These are phyloP conservation scores for Pholiota molesta DNA, from an alignment of 768 basidiomycete genomes.

Conservation along the genomic window DNA sequence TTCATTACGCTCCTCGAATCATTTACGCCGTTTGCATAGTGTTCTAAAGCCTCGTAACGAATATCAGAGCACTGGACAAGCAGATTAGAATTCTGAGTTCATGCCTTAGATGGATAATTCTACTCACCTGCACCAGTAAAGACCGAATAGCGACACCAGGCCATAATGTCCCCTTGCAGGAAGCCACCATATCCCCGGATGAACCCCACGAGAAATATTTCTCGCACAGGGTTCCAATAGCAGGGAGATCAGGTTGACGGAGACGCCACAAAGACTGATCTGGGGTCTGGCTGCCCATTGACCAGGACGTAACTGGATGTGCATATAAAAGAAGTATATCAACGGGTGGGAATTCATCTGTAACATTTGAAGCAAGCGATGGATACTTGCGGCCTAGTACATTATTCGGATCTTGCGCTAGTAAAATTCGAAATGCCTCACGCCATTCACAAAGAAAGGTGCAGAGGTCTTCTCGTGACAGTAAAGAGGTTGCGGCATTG, in stretches of 20 bases:
- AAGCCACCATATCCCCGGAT: neutral
- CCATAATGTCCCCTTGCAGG: constrained; percentile 12
- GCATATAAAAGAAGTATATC: neutral
- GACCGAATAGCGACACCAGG: constrained; percentile 15
- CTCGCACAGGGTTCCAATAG: constrained; percentile 7
- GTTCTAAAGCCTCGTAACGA: too few relatives aligned
- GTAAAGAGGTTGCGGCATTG: neutral
- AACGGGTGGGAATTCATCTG: neutral
- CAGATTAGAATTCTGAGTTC: too few relatives aligned
- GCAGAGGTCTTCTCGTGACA: neutral
- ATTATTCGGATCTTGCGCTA: neutral
- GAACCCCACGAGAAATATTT: constrained; percentile 20
- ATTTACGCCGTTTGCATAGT: too few relatives aligned
- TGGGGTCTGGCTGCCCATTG: neutral
- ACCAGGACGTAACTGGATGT: neutral
- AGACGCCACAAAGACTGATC: neutral
- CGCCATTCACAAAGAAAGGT: constrained; percentile 5
- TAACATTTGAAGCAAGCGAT: neutral
- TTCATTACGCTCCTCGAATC: too few relatives aligned
- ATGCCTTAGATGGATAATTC: too few relatives aligned
- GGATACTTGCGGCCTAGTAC: neutral
- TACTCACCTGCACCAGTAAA: neutral
- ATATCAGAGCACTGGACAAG: too few relatives aligned
- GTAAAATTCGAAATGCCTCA: neutral
- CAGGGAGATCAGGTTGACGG: neutral